Percentiles rank a stretch among this genome's conserved stretches.
Evolutionary conservation across 352 stramenopile genomes (phyloP).

Genomic region (Pythium insidiosum): DNA sequence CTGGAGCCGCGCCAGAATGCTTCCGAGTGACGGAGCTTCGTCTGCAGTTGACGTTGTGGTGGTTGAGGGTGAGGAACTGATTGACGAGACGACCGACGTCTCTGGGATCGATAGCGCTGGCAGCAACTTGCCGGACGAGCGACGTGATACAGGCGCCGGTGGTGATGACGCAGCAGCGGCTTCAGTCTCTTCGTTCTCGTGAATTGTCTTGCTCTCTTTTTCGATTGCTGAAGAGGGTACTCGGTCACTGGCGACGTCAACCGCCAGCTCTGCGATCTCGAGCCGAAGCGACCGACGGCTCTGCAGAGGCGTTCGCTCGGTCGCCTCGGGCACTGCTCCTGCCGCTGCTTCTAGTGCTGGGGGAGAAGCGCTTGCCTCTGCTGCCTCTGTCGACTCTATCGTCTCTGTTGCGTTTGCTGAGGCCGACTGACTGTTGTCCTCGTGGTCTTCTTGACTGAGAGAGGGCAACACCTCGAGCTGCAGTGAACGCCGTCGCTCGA

Average conservation of each 20-base stretch:
- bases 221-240: no score
- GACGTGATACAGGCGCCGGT: conserved; percentile 8
- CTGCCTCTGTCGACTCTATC: no score
- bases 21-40: conserved; percentile 7
- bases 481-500: background rate
- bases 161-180: conserved; percentile 9
- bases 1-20: conserved; percentile 13
- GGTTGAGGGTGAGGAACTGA: no score
- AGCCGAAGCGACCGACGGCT: conserved; percentile 1
- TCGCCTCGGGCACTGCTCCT: no score
- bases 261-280: background rate
- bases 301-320: no score
- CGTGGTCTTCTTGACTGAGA: no score
- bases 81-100: no score
- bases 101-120: conserved; percentile 15
- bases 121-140: conserved; percentile 7
- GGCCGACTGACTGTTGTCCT: no score
- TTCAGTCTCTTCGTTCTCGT: background rate
- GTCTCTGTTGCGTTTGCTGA: no score
- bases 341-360: no score
- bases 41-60: background rate
- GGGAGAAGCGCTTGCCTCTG: no score
- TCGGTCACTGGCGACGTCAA: background rate
- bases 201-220: conserved; percentile 11
- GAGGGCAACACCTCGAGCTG: background rate